Conservation (phyloP, 2,329 filamentous ascomycete species). For the Erysiphe pisi region DNA sequence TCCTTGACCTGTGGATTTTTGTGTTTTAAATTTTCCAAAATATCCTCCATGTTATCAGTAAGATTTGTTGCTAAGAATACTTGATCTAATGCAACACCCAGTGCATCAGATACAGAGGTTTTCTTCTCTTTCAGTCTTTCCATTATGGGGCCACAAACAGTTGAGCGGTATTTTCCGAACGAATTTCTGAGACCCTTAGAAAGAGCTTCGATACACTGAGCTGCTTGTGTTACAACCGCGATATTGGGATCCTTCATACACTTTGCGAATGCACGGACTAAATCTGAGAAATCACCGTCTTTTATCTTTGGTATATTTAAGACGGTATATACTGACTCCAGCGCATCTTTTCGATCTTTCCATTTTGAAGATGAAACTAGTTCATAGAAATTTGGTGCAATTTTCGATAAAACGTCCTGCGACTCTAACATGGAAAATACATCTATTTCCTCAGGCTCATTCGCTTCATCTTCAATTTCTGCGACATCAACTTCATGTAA, state of each 20-base stretch:
- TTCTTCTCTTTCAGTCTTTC: slow-evolving; percentile 98
- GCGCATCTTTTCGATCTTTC: slow-evolving; percentile 93
- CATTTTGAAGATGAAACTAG: slow-evolving; percentile 83
- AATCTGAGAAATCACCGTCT: slow-evolving; percentile 76
- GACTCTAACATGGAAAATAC: slow-evolving; percentile 73
- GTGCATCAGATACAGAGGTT: slow-evolving; percentile 71
- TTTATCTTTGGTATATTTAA: slow-evolving; percentile 85
- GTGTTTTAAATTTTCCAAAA: slow-evolving; percentile 69
- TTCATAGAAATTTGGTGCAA: slow-evolving; percentile 73
- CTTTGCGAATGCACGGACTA: slow-evolving; percentile 76
- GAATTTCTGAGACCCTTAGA: slow-evolving; percentile 71
- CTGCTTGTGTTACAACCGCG: slow-evolving; percentile 82
- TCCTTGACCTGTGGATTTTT: slow-evolving; percentile 99
- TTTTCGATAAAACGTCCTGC: slow-evolving; percentile 70
- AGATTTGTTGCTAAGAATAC: slow-evolving; percentile 57
- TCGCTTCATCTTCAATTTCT: slow-evolving; percentile 48
- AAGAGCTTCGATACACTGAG: slow-evolving; percentile 80
- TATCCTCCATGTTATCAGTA: slow-evolving; percentile 84
- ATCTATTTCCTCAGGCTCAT: slow-evolving; percentile 59
- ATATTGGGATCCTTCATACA: slow-evolving; percentile 99
- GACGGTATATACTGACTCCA: slow-evolving; percentile 66
- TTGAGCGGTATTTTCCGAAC: slow-evolving; percentile 70
- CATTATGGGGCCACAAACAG: slow-evolving; percentile 79
- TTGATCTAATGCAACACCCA: slow-evolving; percentile 71
- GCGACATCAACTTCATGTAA: slow-evolving; percentile 47